Conservation (phyloP, 2,329 filamentous ascomycete genomes). For the Piedraia hortae region DNA sequence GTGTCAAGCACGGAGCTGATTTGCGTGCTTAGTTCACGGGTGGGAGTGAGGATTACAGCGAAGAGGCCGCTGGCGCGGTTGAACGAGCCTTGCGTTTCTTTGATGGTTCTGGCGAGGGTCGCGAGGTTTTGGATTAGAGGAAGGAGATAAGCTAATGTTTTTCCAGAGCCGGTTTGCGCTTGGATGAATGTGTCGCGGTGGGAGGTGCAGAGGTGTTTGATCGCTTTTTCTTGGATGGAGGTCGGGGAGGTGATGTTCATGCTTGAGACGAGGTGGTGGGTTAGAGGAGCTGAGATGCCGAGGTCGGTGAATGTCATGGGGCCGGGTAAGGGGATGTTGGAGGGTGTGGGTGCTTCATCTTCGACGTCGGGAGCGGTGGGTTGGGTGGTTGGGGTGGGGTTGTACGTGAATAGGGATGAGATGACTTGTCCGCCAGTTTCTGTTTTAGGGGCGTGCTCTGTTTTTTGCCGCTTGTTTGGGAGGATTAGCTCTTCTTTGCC, state of each 20-base stretch:
- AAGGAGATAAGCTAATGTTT: constrained; percentile 84
- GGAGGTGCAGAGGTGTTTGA: constrained; percentile 50
- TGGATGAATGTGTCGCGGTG: constrained; percentile 87
- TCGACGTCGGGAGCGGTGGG: too few relatives aligned
- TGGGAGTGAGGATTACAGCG: constrained; percentile 79
- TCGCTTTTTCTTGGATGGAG: constrained; percentile 74
- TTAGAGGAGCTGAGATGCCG: constrained; percentile 54
- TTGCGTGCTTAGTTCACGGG: constrained; percentile 80
- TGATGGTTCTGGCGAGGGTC: constrained; percentile 32
- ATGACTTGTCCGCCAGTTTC: constrained; percentile 29
- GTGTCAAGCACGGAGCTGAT: constrained; percentile 69
- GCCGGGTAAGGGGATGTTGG: too few relatives aligned
- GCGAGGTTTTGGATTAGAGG: constrained; percentile 78
- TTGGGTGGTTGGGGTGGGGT: constrained; percentile 32
- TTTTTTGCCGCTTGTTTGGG: background rate
- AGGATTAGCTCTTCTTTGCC: constrained; percentile 2
- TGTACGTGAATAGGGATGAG: constrained; percentile 78
- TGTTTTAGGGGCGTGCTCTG: constrained; percentile 3
- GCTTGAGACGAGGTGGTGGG: constrained; percentile 59
- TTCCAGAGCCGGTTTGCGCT: constrained; percentile 89
- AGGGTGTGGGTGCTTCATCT: too few relatives aligned
- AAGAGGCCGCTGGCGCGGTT: constrained; percentile 74
- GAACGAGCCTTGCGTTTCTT: constrained; percentile 22
- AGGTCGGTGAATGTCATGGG: constrained; percentile 70
- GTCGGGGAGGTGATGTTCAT: constrained; percentile 76